These are phyloP conservation scores for Rubia tinctorum DNA, from an alignment of 305 asterid species.

Conservation along the genomic window DNA sequence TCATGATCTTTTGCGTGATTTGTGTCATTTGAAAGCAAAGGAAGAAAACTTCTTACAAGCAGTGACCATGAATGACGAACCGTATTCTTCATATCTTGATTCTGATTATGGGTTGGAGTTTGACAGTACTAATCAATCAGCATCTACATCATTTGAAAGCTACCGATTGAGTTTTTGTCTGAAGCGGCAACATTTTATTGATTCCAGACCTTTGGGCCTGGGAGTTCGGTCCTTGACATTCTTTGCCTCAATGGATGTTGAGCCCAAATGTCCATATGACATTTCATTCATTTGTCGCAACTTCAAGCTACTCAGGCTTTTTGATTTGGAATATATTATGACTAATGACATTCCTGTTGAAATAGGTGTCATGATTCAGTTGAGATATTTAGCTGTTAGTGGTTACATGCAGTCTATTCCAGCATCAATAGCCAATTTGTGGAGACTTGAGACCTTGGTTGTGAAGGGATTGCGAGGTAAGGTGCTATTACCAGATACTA, in stretches of 20 bases:
- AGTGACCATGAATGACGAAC: neutral
- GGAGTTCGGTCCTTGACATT: conserved; percentile 20
- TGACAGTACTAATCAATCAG: neutral
- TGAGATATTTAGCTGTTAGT: conserved; percentile 27
- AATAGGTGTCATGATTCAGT: conserved; percentile 9
- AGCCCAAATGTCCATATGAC: conserved; percentile 17
- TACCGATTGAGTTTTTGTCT: conserved; percentile 16
- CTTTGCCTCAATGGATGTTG: conserved; percentile 14
- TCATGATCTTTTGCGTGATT: conserved; percentile 21
- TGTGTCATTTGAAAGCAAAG: conserved; percentile 18
- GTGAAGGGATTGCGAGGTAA: conserved; percentile 15
- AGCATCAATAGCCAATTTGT: conserved; percentile 19
- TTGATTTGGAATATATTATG: conserved; percentile 26
- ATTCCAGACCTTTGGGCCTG: conserved; percentile 12
- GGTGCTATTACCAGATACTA: conserved; percentile 12
- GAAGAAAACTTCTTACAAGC: conserved; percentile 18
- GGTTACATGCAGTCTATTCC: conserved; percentile 18
- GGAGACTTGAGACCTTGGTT: conserved; percentile 25
- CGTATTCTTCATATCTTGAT: neutral
- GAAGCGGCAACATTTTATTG: conserved; percentile 14
- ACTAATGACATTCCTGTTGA: conserved; percentile 17
- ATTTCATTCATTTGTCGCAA: conserved; percentile 20
- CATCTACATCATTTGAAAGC: neutral
- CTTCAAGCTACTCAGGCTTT: conserved; percentile 23
- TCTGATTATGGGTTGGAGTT: conserved; percentile 1